phyloP scores from a whole-genome alignment of 441 rosid genomes.

The Eruca vesicaria region DNA sequence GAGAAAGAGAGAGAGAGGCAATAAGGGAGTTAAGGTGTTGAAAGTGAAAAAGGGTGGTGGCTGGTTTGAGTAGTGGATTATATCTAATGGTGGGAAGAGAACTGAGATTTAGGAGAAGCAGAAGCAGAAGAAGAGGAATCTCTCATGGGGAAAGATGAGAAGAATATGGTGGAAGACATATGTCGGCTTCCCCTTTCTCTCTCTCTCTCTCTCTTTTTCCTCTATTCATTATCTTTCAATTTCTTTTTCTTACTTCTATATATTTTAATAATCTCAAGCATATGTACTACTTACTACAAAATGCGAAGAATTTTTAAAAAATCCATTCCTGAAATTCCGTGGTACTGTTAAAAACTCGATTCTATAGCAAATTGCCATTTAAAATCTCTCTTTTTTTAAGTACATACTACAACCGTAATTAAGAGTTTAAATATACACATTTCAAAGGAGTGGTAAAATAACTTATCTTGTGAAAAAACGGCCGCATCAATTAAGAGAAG shows the following conservation, averaged over 20 bases:
- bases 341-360: background rate
- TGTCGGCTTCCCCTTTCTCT: conserved; percentile 61
- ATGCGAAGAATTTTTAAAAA: background rate
- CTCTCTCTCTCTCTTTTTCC: conserved; percentile 56
- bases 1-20: background rate
- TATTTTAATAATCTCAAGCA: conserved; percentile 13
- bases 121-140: conserved; percentile 30
- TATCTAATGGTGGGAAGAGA: conserved; percentile 34
- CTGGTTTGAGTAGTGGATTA: conserved; percentile 51
- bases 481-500: background rate
- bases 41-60: conserved; percentile 15
- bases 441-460: conserved; percentile 25
- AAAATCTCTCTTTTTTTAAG: background rate
- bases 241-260: background rate
- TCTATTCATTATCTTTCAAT: conserved; percentile 37
- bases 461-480: background rate
- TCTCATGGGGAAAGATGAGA: conserved; percentile 42
- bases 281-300: background rate
- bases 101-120: conserved; percentile 30
- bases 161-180: conserved; percentile 52
- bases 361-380: background rate
- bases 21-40: background rate
- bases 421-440: background rate
- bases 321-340: background rate
- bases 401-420: too few species aligned